Evolutionary conservation across 2,329 filamentous ascomycete species (phyloP), one percentile per base, ranked within the genome.

Genomic region (Diaporthe sp.): DNA sequence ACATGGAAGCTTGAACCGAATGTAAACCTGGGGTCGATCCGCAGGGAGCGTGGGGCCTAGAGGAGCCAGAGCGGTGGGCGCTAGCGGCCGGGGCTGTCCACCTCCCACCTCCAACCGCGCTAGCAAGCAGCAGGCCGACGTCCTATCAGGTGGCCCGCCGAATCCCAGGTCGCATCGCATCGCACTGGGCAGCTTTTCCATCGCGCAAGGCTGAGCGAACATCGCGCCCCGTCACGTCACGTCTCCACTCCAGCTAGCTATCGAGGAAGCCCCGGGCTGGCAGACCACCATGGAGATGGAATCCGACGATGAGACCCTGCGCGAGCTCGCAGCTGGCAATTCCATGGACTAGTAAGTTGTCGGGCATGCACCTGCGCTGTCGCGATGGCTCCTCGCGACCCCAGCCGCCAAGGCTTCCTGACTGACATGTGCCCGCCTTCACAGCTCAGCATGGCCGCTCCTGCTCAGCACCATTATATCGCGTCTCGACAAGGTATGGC

Each of bases 381-480:
- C 62, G 44, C 59, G 34, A 59, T 72, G 3, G 25, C 55, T n/a
- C 34, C n/a, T 19, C 70, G 37, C 25, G 4, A 49, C 25, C 49
- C 10, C 42, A 19, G 39, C 22, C 15, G 55, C 69, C 42, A 44
- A 22, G 42, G 42, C 34, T 42, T 25, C 58, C 74, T 72, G 78
- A 49, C 81, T 81, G 74, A 80, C 65, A 76, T 75, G 85, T 76
- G 74, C 72, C 83, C 78, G 80, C 81, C 46, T 37, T 55, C 80
- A 77, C 83, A 95, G 94, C 81, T 88, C 90, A 75, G 88, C 89
- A 82, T 96, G 94, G 94, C 92, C 92, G 46, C 85, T 85, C 74
- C 88, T 95, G 79, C 88, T 94, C 67, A 88, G 89, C 79, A 89
- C 89, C 44, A 86, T 96, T 51, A 85, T 96, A 71, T 85, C 90